Percentiles rank a stretch among this genome's conserved stretches.
Evolutionary conservation across 805 yeast species (phyloP).

Genomic region (Clavispora vitiphila): DNA sequence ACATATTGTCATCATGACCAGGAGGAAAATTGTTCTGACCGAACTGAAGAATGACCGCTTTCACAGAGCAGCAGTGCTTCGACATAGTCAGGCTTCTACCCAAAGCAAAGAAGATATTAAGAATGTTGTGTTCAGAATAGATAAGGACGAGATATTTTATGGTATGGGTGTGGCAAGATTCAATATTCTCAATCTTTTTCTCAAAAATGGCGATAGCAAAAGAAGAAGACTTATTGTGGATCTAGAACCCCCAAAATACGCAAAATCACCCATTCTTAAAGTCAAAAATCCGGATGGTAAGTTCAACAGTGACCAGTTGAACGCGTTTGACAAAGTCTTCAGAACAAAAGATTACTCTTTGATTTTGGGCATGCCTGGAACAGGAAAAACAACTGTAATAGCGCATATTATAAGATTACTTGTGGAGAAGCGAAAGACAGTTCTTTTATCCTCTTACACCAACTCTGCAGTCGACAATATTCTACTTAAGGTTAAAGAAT

Average conservation of each 20-base stretch:
- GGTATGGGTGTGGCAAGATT: constrained; percentile 74
- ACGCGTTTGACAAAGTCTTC: constrained; percentile 63
- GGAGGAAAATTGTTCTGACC: constrained; percentile 47
- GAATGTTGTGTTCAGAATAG: constrained; percentile 52
- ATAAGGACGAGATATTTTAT: constrained; percentile 70
- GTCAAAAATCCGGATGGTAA: constrained; percentile 9
- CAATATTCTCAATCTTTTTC: constrained; percentile 67
- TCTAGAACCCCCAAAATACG: constrained; percentile 41
- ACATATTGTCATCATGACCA: constrained; percentile 45
- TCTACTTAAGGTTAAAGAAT: constrained; percentile 56
- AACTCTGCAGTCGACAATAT: constrained; percentile 97
- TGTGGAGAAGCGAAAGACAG: constrained; percentile 56
- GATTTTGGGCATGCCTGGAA: constrained; percentile 96
- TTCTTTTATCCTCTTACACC: constrained; percentile 80
- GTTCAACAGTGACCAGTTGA: constrained; percentile 67
- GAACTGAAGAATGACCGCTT: constrained; percentile 39
- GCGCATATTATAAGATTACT: constrained; percentile 65
- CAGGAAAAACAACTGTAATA: constrained; percentile 91
- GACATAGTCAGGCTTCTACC: constrained; percentile 5
- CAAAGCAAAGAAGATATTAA: constrained; percentile 1
- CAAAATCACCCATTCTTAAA: constrained; percentile 19
- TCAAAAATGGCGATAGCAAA: constrained; percentile 42
- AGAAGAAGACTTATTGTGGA: constrained; percentile 53
- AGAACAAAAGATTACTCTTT: constrained; percentile 70
- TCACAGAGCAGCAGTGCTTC: constrained; percentile 16